phyloP scores from a whole-genome alignment of 257 asterid genomes.

The Leptodermis oblonga region DNA sequence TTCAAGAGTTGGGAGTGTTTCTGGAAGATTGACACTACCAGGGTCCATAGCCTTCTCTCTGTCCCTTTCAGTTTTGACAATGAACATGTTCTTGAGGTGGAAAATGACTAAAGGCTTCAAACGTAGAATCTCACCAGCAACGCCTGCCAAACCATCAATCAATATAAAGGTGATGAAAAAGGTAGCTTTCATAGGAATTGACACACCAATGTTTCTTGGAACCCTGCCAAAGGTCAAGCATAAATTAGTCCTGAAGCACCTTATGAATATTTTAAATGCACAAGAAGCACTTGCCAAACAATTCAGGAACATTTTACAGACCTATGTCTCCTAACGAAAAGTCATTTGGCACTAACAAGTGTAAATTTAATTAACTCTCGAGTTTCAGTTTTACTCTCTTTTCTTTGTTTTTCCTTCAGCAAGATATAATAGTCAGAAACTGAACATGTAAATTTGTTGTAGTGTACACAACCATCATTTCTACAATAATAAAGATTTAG shows the following conservation, averaged over 20 bases:
- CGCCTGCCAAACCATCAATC: constrained; percentile 98
- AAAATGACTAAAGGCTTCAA: constrained; percentile 66
- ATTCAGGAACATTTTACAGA: not conserved
- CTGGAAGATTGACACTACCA: constrained; percentile 71
- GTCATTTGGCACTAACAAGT: not conserved
- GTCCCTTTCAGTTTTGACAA: constrained; percentile 91
- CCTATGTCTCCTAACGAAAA: not conserved
- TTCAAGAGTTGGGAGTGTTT: constrained; percentile 81
- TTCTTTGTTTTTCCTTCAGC: not conserved
- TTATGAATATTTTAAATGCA: not conserved
- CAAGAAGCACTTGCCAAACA: not conserved
- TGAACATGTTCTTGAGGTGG: constrained; percentile 79
- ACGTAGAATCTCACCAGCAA: constrained; percentile 86
- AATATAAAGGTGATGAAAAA: constrained; percentile 89
- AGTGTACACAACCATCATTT: not conserved
- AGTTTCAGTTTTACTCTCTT: not conserved
- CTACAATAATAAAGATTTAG: not conserved
- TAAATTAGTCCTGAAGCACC: not conserved
- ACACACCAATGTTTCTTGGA: constrained; percentile 91
- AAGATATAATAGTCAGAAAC: not conserved
- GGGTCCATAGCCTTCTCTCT: constrained; percentile 83
- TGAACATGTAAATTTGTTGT: not conserved
- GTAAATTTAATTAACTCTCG: not conserved
- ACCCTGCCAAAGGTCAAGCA: constrained; percentile 49
- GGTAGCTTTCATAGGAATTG: constrained; percentile 98